These are phyloP conservation scores for Leishmania lainsoni DNA, from an alignment of 208 protist genomes.

Conservation along the genomic window DNA sequence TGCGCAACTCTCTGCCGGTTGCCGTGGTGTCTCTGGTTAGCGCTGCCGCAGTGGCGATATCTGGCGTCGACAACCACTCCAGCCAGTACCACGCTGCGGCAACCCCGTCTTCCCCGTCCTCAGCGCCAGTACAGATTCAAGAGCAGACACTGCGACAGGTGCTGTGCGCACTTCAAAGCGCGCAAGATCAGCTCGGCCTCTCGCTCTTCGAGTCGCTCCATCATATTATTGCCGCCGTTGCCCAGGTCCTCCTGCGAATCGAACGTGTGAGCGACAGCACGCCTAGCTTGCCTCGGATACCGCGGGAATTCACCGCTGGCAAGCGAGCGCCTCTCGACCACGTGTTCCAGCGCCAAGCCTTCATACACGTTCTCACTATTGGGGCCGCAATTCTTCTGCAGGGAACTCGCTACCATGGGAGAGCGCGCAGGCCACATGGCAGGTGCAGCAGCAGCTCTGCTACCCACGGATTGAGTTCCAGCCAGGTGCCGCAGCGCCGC, in stretches of 20 bases:
- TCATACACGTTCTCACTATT: slow-evolving; percentile 12
- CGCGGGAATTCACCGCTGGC: not conserved
- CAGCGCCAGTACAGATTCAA: not conserved
- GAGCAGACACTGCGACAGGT: slow-evolving; percentile 16
- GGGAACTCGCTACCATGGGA: slow-evolving; percentile 26
- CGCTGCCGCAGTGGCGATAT: not conserved
- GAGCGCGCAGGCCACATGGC: slow-evolving; percentile 25
- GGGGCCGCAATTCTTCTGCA: slow-evolving; percentile 29
- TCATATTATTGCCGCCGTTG: slow-evolving; percentile 21
- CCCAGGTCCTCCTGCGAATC: slow-evolving; percentile 26
- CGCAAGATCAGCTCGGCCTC: slow-evolving; percentile 20
- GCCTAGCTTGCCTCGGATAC: not conserved
- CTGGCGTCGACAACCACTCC: not conserved
- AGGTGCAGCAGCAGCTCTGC: slow-evolving; percentile 21
- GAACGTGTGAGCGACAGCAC: slow-evolving; percentile 5
- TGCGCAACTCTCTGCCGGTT: slow-evolving; percentile 19
- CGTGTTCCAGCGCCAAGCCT: slow-evolving; percentile 5
- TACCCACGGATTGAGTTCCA: not conserved
- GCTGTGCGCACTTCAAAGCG: slow-evolving; percentile 19
- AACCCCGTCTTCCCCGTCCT: not conserved
- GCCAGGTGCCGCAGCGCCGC: not conserved
- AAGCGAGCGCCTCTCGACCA: not conserved
- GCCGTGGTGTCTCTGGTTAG: slow-evolving; percentile 9
- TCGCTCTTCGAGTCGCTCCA: slow-evolving; percentile 31
- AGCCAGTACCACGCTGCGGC: not conserved